Percentiles rank a stretch among this genome's conserved stretches.
Conservation (phyloP, 768 basidiomycete species). For the Phaffia australis region DNA sequence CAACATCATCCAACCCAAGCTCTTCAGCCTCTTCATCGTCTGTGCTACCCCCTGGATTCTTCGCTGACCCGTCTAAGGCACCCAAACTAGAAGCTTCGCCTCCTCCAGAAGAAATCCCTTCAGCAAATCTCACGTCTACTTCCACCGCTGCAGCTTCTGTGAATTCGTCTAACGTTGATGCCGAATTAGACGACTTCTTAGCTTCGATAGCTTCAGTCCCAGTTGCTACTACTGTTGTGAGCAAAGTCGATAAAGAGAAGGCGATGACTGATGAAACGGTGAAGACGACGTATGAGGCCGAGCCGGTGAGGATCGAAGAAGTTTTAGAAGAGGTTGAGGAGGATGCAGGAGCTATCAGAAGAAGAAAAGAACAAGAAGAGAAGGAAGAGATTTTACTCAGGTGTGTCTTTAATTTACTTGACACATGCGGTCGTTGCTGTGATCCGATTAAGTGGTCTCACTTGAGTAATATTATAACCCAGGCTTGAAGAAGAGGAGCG, state of each 20-base stretch:
- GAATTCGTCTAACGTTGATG: background rate
- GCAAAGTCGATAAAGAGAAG: background rate
- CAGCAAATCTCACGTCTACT: background rate
- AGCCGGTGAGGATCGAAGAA: too few species aligned
- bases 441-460: too few species aligned
- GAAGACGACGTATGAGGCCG: too few species aligned
- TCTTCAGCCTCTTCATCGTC: background rate
- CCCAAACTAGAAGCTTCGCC: background rate
- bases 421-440: too few species aligned
- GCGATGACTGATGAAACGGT: background rate
- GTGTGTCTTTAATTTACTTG: too few species aligned
- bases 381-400: slow-evolving; percentile 7
- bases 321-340: background rate
- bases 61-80: background rate
- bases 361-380: slow-evolving; percentile 7
- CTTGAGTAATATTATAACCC: too few species aligned
- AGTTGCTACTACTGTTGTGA: background rate
- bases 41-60: slow-evolving; percentile 4
- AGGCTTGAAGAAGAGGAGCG: slow-evolving; percentile 15
- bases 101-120: background rate
- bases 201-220: background rate
- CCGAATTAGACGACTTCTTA: background rate
- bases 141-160: background rate
- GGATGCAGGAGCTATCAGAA: background rate
- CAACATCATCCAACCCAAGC: background rate